Conservation (phyloP, 2,329 filamentous ascomycete genomes). For the Verticillium isaacii region DNA sequence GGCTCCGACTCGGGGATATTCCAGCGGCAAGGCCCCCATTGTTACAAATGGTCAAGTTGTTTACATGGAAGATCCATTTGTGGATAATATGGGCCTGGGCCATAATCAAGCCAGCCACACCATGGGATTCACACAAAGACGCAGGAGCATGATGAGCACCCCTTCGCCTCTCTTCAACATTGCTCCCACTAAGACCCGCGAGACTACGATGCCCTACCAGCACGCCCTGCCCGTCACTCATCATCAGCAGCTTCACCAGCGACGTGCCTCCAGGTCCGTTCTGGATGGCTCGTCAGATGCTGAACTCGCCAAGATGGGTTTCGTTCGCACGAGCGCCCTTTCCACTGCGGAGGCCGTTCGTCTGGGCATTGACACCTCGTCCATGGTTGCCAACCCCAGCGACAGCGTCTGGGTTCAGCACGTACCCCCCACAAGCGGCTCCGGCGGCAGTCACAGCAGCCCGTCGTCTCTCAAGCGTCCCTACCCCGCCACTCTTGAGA, state of each 20-base stretch:
- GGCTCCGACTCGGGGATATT: not conserved
- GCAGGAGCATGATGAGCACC: not conserved
- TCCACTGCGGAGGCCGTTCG: not conserved
- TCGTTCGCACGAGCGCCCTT: not conserved
- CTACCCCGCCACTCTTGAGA: not conserved
- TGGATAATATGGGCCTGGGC: not conserved
- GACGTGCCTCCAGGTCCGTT: no score
- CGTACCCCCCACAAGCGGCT: not conserved
- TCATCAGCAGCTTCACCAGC: not conserved
- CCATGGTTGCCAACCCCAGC: not conserved
- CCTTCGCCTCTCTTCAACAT: not conserved
- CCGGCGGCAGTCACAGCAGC: not conserved
- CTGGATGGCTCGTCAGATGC: not conserved
- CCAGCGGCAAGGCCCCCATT: no score
- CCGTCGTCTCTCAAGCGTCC: not conserved
- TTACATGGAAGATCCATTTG: not conserved
- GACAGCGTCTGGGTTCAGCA: not conserved
- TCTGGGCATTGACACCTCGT: not conserved
- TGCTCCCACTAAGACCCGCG: not conserved
- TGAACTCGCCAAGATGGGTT: not conserved
- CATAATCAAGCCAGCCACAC: not conserved
- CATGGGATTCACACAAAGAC: not conserved
- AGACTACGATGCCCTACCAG: not conserved
- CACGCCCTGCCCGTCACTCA: not conserved
- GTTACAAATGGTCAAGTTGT: not conserved